Percentiles rank a stretch among this genome's conserved stretches.
Evolutionary conservation across 805 yeast species (phyloP).

Genomic region (Candida qinlingensis): DNA sequence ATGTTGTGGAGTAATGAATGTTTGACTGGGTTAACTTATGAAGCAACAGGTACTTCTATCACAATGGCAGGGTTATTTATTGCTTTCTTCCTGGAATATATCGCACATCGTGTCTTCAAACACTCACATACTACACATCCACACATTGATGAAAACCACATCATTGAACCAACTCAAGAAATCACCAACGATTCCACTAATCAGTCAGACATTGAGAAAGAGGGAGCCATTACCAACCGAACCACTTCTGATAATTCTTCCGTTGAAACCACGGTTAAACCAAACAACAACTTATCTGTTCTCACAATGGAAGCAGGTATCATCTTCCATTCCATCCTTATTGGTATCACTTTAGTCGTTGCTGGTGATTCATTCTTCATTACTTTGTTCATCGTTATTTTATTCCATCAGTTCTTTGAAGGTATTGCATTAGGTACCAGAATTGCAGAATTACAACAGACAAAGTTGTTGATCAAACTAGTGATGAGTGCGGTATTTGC

Average conservation of each 20-base stretch:
- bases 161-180: not conserved
- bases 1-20: constrained; percentile 17
- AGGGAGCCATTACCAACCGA: not conserved
- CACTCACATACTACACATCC: not conserved
- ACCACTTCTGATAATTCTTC: not conserved
- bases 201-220: constrained; percentile 1
- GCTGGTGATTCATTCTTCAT: constrained; percentile 64
- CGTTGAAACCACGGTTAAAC: not conserved
- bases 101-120: constrained; percentile 9
- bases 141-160: not conserved
- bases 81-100: constrained; percentile 15
- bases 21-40: constrained; percentile 13
- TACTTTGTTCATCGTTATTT: constrained; percentile 56
- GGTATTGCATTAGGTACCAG: constrained; percentile 83
- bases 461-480: constrained; percentile 43
- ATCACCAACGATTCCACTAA: not conserved
- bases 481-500: constrained; percentile 43
- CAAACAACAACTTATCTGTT: constrained; percentile 24
- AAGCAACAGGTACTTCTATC: constrained; percentile 16
- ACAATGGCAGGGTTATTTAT: constrained; percentile 18
- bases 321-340: constrained; percentile 72
- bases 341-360: constrained; percentile 71
- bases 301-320: constrained; percentile 69
- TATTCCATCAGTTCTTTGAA: constrained; percentile 75
- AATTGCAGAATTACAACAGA: constrained; percentile 40